These are phyloP conservation scores for Polyplosphaeria fusca DNA, from an alignment of 495 filamentous ascomycete species.

Conservation along the genomic window DNA sequence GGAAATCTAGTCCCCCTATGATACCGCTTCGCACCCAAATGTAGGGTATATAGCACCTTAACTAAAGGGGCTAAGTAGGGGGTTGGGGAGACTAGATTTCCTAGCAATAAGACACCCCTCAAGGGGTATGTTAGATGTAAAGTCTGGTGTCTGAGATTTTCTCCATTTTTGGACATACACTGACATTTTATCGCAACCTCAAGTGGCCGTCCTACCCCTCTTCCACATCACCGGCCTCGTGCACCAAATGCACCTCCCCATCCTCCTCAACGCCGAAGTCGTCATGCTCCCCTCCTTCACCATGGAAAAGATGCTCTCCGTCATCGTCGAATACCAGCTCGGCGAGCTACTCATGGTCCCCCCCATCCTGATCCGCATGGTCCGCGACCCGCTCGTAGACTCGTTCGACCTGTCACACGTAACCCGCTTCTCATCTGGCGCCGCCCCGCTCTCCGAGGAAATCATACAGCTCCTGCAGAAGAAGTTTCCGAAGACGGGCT, in stretches of 20 bases:
- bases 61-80: no score
- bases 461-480: slow-evolving; percentile 56
- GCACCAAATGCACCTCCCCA: slow-evolving; percentile 58
- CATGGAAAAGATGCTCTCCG: slow-evolving; percentile 48
- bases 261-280: slow-evolving; percentile 22
- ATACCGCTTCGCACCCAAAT: no score
- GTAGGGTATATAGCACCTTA: no score
- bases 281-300: slow-evolving; percentile 55
- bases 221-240: slow-evolving; percentile 62
- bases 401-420: slow-evolving; percentile 57
- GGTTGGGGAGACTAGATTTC: no score
- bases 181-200: no score
- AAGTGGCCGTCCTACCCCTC: slow-evolving; percentile 58
- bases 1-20: no score
- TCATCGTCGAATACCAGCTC: slow-evolving; percentile 51
- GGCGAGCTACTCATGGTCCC: slow-evolving; percentile 60
- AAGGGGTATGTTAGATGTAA: no score
- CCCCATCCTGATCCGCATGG: slow-evolving; percentile 65
- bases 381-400: slow-evolving; percentile 61
- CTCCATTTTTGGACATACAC: no score
- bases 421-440: slow-evolving; percentile 54
- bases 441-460: slow-evolving; percentile 63
- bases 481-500: slow-evolving; percentile 60
- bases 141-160: no score
- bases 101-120: no score